These are phyloP conservation scores for Cryptosporidium xiaoi DNA, from an alignment of 169 alveolate species.

Conservation along the genomic window DNA sequence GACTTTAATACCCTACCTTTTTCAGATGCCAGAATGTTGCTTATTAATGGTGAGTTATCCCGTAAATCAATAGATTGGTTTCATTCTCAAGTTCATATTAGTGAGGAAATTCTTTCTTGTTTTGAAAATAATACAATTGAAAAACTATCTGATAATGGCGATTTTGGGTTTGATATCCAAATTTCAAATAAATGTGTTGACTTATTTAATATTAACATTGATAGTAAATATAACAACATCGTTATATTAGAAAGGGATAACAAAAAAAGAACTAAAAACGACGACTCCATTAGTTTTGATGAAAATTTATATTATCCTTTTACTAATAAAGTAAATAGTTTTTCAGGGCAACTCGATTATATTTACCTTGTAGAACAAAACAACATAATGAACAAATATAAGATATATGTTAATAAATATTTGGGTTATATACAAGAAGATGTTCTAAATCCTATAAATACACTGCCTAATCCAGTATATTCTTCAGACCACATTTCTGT, in stretches of 20 bases:
- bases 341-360: slow-evolving; percentile 72
- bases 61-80: slow-evolving; percentile 31
- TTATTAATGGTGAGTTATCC: slow-evolving; percentile 15
- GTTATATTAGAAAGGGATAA: neutral
- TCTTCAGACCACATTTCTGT: slow-evolving; percentile 68
- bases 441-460: slow-evolving; percentile 3
- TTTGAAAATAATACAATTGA: neutral
- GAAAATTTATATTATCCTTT: slow-evolving; percentile 23
- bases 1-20: slow-evolving; percentile 53
- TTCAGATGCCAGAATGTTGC: slow-evolving; percentile 57
- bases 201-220: slow-evolving; percentile 23
- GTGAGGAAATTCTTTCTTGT: neutral
- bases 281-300: slow-evolving; percentile 21
- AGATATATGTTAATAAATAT: slow-evolving; percentile 25
- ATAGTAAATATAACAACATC: neutral
- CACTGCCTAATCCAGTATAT: slow-evolving; percentile 58
- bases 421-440: slow-evolving; percentile 20
- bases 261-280: neutral
- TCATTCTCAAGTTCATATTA: slow-evolving; percentile 4
- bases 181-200: slow-evolving; percentile 31
- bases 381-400: slow-evolving; percentile 1
- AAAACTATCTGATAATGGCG: neutral
- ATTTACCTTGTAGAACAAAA: slow-evolving; percentile 31
- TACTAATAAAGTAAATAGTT: slow-evolving; percentile 37
- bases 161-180: slow-evolving; percentile 29